phyloP scores from a whole-genome alignment of 805 yeast genomes.

The Starmerella sp. region DNA sequence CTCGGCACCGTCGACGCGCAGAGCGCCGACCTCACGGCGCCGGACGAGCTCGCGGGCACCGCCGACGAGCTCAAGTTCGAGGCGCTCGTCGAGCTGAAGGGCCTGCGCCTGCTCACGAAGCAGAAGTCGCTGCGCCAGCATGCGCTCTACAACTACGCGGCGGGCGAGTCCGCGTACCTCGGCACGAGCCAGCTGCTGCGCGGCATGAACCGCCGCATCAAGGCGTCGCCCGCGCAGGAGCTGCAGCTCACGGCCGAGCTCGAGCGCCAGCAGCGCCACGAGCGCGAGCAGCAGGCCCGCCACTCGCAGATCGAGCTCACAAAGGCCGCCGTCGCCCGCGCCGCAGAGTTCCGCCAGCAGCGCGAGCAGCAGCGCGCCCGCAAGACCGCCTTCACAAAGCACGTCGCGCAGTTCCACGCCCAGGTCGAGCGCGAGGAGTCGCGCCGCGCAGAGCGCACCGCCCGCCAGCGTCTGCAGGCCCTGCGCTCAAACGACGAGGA shows the following conservation, averaged over 20 bases:
- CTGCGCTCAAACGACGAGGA: conserved; percentile 94
- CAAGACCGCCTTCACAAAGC: conserved; percentile 24
- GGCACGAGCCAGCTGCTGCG: conserved; percentile 57
- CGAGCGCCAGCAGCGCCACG: conserved; percentile 33
- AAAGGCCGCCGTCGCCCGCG: conserved; percentile 23
- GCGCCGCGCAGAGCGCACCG: conserved; percentile 79
- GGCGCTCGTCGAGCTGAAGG: conserved; percentile 45
- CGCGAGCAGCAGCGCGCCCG: conserved; percentile 20
- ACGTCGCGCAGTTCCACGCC: conserved; percentile 45
- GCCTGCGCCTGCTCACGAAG: conserved; percentile 59
- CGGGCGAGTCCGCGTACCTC: conserved; percentile 44
- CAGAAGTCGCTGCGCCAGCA: conserved; percentile 85
- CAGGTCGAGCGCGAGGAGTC: conserved; percentile 83
- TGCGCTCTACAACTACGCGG: conserved; percentile 59
- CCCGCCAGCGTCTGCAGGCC: conserved; percentile 96
- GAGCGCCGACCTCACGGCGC: conserved; percentile 22
- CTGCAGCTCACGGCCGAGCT: conserved; percentile 49
- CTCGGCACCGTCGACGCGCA: conserved; percentile 26
- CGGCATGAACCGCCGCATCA: conserved; percentile 69
- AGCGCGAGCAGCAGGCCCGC: conserved; percentile 32
- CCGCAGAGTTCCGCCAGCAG: conserved; percentile 23
- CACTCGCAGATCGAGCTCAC: conserved; percentile 28
- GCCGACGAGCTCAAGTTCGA: conserved; percentile 33
- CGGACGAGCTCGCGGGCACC: conserved; percentile 22
- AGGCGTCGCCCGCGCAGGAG: conserved; percentile 48